Conservation (phyloP, 208 protist genomes). For the Phytomonas sp. region DNA sequence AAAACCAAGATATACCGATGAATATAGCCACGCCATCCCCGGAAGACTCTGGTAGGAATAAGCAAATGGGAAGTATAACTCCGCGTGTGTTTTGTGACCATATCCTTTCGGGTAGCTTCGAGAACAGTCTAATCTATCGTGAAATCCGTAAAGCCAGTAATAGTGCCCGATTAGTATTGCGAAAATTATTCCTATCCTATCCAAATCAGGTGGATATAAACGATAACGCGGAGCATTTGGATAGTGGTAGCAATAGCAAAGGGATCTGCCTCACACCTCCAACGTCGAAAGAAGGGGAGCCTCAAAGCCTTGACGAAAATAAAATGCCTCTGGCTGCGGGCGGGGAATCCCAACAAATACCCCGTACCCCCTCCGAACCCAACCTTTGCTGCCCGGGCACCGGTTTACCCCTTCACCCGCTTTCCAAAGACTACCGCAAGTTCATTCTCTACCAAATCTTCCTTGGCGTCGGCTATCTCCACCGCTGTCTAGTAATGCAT, state of each 20-base stretch:
- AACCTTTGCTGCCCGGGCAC: slow-evolving; percentile 30
- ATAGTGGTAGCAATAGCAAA: not conserved
- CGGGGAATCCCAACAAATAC: not conserved
- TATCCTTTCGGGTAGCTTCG: not conserved
- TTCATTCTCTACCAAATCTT: slow-evolving; percentile 96
- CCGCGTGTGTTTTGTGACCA: not conserved
- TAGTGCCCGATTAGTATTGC: not conserved
- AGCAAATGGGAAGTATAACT: not conserved
- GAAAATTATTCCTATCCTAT: not conserved
- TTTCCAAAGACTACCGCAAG: slow-evolving; percentile 93
- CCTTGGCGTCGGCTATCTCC: slow-evolving; percentile 94
- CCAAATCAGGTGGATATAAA: not conserved
- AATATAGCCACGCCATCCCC: not conserved
- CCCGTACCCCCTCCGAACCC: not conserved
- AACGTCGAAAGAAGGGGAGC: slow-evolving; percentile 4
- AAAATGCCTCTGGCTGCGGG: slow-evolving; percentile 6
- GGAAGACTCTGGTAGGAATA: not conserved
- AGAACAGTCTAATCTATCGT: not conserved
- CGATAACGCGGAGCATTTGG: not conserved
- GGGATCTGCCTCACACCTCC: not conserved
- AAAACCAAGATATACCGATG: not conserved
- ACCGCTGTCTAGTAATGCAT: slow-evolving; percentile 82
- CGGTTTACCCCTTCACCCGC: slow-evolving; percentile 68
- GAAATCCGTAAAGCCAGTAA: not conserved
- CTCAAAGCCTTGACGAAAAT: not conserved